Percentiles rank a stretch among this genome's conserved stretches.
Evolutionary conservation across 2,329 filamentous ascomycete species (phyloP).

Genomic region (Ophiognomonia clavigignenti-juglandacearum): DNA sequence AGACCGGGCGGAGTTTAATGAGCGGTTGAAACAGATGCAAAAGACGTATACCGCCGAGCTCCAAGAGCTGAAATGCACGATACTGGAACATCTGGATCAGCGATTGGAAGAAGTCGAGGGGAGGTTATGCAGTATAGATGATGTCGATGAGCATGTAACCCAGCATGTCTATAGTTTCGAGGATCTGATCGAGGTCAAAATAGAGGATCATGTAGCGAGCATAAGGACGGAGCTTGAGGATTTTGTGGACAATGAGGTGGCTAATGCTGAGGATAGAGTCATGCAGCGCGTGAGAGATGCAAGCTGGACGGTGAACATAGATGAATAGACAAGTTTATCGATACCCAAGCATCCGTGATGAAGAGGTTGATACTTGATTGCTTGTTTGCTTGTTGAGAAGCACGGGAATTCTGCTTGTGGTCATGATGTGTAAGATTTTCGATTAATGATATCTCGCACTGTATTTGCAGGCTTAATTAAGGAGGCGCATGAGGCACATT

Average conservation of each 20-base stretch:
- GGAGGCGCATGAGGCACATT: no score
- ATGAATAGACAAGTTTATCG: no score
- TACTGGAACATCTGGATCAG: neutral
- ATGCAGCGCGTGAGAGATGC: neutral
- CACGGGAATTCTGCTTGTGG: no score
- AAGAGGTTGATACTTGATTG: no score
- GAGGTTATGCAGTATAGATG: neutral
- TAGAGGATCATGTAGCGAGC: neutral
- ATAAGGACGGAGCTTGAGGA: constrained; percentile 8
- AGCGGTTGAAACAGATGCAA: neutral
- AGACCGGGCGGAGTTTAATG: neutral
- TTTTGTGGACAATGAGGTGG: neutral
- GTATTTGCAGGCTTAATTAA: no score
- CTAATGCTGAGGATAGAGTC: neutral
- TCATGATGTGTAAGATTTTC: no score
- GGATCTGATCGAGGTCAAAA: neutral
- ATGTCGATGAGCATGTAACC: neutral
- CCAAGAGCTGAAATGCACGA: no score
- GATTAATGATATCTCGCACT: no score
- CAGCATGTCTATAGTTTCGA: neutral
- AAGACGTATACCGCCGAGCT: no score
- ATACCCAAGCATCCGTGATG: no score
- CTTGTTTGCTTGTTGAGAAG: no score
- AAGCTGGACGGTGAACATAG: neutral
- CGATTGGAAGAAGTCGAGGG: neutral